These are phyloP conservation scores for Yamadazyma blattariae DNA, from an alignment of 1,139 yeast species.

Conservation along the genomic window DNA sequence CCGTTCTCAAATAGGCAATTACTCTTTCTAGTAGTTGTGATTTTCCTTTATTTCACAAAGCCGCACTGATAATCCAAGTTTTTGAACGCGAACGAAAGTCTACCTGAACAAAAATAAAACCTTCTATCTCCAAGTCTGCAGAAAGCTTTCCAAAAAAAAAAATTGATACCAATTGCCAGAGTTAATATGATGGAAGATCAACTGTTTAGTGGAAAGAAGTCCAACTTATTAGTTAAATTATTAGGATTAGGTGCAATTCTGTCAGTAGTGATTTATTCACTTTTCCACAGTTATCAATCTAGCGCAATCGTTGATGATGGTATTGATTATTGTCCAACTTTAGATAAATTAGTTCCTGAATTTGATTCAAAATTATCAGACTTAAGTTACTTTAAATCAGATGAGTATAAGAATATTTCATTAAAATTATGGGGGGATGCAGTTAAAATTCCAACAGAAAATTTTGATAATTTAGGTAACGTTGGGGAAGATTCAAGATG, in stretches of 20 bases:
- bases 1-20: no score
- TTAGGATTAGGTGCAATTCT: background rate
- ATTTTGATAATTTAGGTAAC: constrained; percentile 43
- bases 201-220: background rate
- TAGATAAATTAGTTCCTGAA: constrained; percentile 17
- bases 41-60: no score
- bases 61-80: no score
- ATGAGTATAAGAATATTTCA: constrained; percentile 27
- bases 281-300: no score
- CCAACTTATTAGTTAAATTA: background rate
- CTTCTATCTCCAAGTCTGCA: no score
- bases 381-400: constrained; percentile 18
- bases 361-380: constrained; percentile 9
- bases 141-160: no score
- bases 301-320: background rate
- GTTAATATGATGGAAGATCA: background rate
- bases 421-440: constrained; percentile 35
- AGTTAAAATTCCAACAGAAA: constrained; percentile 59
- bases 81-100: no score
- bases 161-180: no score
- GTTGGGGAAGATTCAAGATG: constrained; percentile 26
- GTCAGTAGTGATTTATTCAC: background rate
- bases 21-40: no score
- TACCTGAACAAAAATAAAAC: no score
- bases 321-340: constrained; percentile 10